Percentiles rank a stretch among this genome's conserved stretches.
Evolutionary conservation across 129 eudicot genomes (phyloP).

Genomic region (Silybum marianum): DNA sequence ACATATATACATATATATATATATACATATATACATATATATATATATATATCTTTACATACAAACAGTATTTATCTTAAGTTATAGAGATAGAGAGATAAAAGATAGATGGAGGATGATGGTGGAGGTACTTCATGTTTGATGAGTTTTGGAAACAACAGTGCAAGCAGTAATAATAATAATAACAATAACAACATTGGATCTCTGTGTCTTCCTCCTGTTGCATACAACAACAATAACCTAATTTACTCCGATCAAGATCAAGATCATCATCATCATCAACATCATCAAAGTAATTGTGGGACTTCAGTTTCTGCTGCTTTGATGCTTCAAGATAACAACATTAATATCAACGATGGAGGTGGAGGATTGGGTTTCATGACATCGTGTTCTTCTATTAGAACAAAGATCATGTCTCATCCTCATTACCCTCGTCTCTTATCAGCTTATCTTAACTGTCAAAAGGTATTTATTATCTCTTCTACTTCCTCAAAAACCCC

Average conservation of each 20-base stretch:
- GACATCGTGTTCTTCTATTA: slow-evolving; percentile 35
- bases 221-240: slow-evolving; percentile 45
- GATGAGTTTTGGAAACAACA: slow-evolving; percentile 60
- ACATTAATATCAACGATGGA: slow-evolving; percentile 27
- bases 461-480: slow-evolving; percentile 49
- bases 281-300: slow-evolving; percentile 20
- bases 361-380: slow-evolving; percentile 16
- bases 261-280: too few species aligned
- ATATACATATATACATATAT: neutral
- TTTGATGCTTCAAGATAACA: slow-evolving; percentile 30
- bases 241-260: slow-evolving; percentile 43
- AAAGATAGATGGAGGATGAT: slow-evolving; percentile 26
- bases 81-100: slow-evolving; percentile 21
- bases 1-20: neutral
- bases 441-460: slow-evolving; percentile 86
- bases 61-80: slow-evolving; percentile 26
- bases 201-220: slow-evolving; percentile 31
- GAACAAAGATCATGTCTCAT: slow-evolving; percentile 91
- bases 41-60: slow-evolving; percentile 15
- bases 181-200: slow-evolving; percentile 11
- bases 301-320: slow-evolving; percentile 16
- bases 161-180: slow-evolving; percentile 8
- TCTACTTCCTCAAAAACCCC: neutral
- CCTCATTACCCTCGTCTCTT: slow-evolving; percentile 93
- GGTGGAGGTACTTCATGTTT: slow-evolving; percentile 41